Evolutionary conservation across 1,284 basidiomycete species (phyloP), one percentile per base, ranked within the genome.

Genomic region (Xerocomus minutiporus): DNA sequence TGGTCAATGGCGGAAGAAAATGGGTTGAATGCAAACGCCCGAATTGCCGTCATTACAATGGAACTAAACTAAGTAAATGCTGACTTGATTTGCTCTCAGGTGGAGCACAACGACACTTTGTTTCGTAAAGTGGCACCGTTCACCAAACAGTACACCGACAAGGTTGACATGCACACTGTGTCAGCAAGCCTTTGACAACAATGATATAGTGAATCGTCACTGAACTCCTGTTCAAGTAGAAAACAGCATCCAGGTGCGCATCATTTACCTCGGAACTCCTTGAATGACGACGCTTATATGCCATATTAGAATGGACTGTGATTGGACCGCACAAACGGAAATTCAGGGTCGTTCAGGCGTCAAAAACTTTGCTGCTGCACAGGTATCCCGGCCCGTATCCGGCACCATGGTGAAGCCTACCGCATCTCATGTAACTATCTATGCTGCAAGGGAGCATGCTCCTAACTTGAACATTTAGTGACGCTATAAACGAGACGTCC

Each of bases 291-390:
- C 26, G 4, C 9, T 39, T 9, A 20, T 17, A 5, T n/a, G 8
- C 36, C n/a, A 38, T 23, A 39, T 39, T 13, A 39, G 20, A 39
- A 17, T 25, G 11, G 9, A 23, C 5, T 3, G 26, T 25, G 13
- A 43, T 13, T 29, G 31, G 32, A 28, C 15, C 11, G 8, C 34
- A 20, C 38, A 32, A 32, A 50, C 23, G 13, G 28, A 7, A 40
- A 36, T 15, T 46, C 55, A 57, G 58, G 58, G 56, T 60, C 44
- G 28, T 42, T 17, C 7, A 28, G 7, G 45, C 25, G n/a, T 40
- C 29, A 41, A 57, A 50, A 20, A 38, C 23, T 11, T 26, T 1
- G 9, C 5, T 15, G 17, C 17, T 29, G 42, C 42, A 43, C 38
- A 48, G 45, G 25, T 38, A 36, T 38, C 26, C 20, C 20, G 20